phyloP scores from a whole-genome alignment of 1,139 yeast genomes.

The Cylindricascospora bacillispora region DNA sequence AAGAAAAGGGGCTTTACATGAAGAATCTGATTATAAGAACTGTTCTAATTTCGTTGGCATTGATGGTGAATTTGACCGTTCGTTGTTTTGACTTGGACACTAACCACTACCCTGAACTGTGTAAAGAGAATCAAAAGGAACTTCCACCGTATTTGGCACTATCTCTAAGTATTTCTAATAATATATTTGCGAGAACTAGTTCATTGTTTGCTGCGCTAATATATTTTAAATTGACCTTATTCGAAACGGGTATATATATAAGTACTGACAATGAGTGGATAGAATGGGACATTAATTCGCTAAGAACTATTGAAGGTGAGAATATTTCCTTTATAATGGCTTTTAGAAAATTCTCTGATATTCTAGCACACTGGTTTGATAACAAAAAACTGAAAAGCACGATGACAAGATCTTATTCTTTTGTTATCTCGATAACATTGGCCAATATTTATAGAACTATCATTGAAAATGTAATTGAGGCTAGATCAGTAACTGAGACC shows the following conservation, averaged over 20 bases:
- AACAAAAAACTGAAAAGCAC: conserved; percentile 2
- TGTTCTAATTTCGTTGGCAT: conserved; percentile 5
- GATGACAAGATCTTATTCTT: conserved; percentile 3
- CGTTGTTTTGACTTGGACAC: conserved; percentile 5
- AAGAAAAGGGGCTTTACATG: conserved; percentile 3
- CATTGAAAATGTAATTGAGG: conserved; percentile 8
- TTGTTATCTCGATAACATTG: conserved; percentile 4
- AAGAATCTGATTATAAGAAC: conserved; percentile 6
- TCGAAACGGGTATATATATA: conserved; percentile 4
- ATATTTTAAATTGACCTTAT: conserved; percentile 6
- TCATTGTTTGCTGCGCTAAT: conserved; percentile 5
- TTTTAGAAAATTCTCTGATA: conserved; percentile 4
- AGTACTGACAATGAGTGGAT: neutral
- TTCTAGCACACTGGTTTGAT: conserved; percentile 4
- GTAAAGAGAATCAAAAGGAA: neutral
- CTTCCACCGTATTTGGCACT: conserved; percentile 6
- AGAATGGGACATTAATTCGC: conserved; percentile 4
- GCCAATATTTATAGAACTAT: conserved; percentile 6
- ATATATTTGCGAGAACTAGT: conserved; percentile 6
- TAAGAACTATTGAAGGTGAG: conserved; percentile 2
- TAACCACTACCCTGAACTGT: conserved; percentile 2
- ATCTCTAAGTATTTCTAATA: conserved; percentile 4
- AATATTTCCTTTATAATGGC: conserved; percentile 4
- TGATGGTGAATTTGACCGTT: conserved; percentile 4
- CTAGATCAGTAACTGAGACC: conserved; percentile 5